Percentiles rank a stretch among this genome's conserved stretches.
Evolutionary conservation across 116 monocot genomes (phyloP).

Genomic region (Zostera marina): DNA sequence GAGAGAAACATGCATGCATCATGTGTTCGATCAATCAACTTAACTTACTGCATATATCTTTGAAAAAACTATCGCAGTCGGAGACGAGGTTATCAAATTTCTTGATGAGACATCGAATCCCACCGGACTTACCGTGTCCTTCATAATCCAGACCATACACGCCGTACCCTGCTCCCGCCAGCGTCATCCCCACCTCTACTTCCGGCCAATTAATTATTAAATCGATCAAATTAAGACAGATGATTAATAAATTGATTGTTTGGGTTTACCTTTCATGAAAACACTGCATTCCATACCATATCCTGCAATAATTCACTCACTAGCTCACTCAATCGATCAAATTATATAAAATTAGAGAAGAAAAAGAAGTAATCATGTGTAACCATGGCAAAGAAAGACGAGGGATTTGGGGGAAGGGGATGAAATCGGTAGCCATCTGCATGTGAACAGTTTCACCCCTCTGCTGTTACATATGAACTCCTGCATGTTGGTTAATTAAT

Average conservation of each 20-base stretch:
- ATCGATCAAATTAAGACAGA: too few relatives aligned
- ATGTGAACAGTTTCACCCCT: slow-evolving; percentile 84
- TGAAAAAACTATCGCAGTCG: slow-evolving; percentile 70
- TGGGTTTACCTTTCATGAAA: slow-evolving; percentile 76
- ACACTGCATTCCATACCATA: slow-evolving; percentile 96
- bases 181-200: slow-evolving; percentile 49
- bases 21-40: too few relatives aligned
- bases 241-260: background rate
- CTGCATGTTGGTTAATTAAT: slow-evolving; percentile 15
- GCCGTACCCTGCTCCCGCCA: slow-evolving; percentile 57
- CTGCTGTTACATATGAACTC: slow-evolving; percentile 60
- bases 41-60: slow-evolving; percentile 45
- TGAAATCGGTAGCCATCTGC: slow-evolving; percentile 67
- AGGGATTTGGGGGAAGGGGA: slow-evolving; percentile 60
- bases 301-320: too few relatives aligned
- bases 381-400: slow-evolving; percentile 96
- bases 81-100: slow-evolving; percentile 52
- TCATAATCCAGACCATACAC: slow-evolving; percentile 89
- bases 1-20: too few relatives aligned
- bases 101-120: slow-evolving; percentile 83
- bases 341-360: background rate
- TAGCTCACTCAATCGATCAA: background rate
- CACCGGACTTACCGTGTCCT: slow-evolving; percentile 78
- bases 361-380: background rate
- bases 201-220: slow-evolving; percentile 6